A percentile compares a stretch with the other conserved stretches of the same genome.
Evolutionary conservation across 768 basidiomycete genomes (phyloP).

Genomic region (Suillus cothurnatus): DNA sequence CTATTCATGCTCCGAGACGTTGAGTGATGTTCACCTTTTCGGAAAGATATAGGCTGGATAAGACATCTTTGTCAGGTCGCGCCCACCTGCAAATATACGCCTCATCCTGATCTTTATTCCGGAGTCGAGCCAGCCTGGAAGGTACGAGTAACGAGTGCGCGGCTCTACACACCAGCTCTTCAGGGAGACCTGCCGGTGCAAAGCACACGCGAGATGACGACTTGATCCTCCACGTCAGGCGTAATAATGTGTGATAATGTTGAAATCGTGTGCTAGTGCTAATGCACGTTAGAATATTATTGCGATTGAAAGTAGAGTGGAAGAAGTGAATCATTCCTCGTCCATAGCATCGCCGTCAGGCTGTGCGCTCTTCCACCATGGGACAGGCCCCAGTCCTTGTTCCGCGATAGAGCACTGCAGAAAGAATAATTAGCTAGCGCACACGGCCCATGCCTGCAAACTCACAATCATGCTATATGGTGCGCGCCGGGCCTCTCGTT

Average conservation of each 20-base stretch:
- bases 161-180: conserved; percentile 57
- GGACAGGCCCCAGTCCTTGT: conserved; percentile 74
- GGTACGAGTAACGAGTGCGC: conserved; percentile 51
- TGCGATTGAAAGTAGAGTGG: not conserved
- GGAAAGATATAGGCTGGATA: conserved; percentile 33
- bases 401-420: conserved; percentile 78
- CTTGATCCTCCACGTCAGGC: not conserved
- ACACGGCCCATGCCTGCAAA: not conserved
- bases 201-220: not conserved
- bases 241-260: not conserved
- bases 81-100: conserved; percentile 18
- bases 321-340: conserved; percentile 30
- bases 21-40: conserved; percentile 8
- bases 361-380: conserved; percentile 70
- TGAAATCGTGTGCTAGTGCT: no score
- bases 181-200: conserved; percentile 25
- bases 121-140: conserved; percentile 42
- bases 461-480: conserved; percentile 75
- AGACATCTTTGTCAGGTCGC: conserved; percentile 30
- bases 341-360: conserved; percentile 44
- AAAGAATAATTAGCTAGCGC: not conserved
- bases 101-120: conserved; percentile 31
- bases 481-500: conserved; percentile 49
- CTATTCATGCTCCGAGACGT: not conserved
- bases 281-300: not conserved